Percentiles rank a stretch among this genome's conserved stretches.
These are phyloP conservation scores for Aspergillus proliferans DNA, from an alignment of 2,329 filamentous ascomycete genomes.

Conservation along the genomic window DNA sequence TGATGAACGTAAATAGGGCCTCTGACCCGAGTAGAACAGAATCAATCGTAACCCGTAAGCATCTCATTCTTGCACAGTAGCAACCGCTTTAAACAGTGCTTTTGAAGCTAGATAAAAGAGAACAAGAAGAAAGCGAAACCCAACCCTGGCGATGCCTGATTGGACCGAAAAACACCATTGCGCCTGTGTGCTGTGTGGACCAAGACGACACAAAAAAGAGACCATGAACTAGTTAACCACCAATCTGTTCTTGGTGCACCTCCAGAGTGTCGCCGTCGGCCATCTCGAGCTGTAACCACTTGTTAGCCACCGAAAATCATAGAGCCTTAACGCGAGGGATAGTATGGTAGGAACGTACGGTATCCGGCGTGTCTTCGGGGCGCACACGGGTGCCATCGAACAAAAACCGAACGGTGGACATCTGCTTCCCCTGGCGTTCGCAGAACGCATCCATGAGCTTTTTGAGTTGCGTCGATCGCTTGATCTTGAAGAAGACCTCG, in stretches of 20 bases:
- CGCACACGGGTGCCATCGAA: constrained; percentile 95
- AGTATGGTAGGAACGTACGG: constrained; percentile 55
- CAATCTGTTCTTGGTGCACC: constrained; percentile 97
- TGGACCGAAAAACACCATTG: too few relatives aligned
- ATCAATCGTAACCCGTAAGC: too few relatives aligned
- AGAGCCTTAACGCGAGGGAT: not conserved
- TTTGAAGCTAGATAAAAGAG: too few relatives aligned
- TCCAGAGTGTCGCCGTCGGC: constrained; percentile 90
- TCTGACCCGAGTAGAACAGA: too few relatives aligned
- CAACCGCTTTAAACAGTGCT: too few relatives aligned
- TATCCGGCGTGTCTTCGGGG: constrained; percentile 81
- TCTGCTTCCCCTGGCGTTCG: constrained; percentile 85
- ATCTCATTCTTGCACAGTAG: too few relatives aligned
- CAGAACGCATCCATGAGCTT: constrained; percentile 99
- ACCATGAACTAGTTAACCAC: constrained; percentile 38
- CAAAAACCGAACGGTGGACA: constrained; percentile 80
- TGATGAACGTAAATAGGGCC: too few relatives aligned
- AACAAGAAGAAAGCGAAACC: too few relatives aligned
- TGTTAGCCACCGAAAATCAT: constrained; percentile 7
- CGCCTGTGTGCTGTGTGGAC: too few relatives aligned
- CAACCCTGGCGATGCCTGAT: too few relatives aligned
- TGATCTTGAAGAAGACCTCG: constrained; percentile 99
- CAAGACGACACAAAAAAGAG: too few relatives aligned
- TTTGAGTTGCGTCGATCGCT: constrained; percentile 88
- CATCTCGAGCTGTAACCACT: constrained; percentile 74